These are phyloP conservation scores for Dactylellina cionopaga DNA, from an alignment of 2,329 filamentous ascomycete genomes.

Conservation along the genomic window DNA sequence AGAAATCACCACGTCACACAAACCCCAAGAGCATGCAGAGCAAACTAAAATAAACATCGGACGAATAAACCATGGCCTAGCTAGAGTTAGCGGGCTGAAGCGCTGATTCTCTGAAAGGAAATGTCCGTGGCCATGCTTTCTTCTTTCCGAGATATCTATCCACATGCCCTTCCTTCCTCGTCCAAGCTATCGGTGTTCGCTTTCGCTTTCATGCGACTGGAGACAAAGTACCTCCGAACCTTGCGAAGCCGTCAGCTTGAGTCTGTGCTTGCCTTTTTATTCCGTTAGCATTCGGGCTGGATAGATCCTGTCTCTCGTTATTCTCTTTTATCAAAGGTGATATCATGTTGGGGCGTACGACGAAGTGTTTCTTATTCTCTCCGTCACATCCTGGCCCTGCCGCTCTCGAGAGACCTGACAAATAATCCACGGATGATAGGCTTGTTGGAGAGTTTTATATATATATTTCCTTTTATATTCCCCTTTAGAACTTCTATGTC, in stretches of 20 bases:
- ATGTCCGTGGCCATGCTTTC: conserved; percentile 18
- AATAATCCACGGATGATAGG: conserved; percentile 38
- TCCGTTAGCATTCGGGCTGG: conserved; percentile 45
- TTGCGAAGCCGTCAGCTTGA: conserved; percentile 7
- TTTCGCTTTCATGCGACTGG: conserved; percentile 40
- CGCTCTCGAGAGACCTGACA: neutral
- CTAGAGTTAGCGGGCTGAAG: no score
- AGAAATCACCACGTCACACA: conserved; percentile 52
- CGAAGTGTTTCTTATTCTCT: conserved; percentile 27
- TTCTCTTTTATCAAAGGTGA: conserved; percentile 36
- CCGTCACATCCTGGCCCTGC: conserved; percentile 19
- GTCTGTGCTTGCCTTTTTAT: conserved; percentile 16
- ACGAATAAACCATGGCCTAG: conserved; percentile 44
- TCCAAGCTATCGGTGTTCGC: conserved; percentile 17
- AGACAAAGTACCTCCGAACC: conserved; percentile 12
- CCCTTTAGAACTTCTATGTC: neutral
- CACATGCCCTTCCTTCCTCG: conserved; percentile 18
- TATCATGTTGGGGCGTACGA: conserved; percentile 36
- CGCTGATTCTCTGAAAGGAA: conserved; percentile 10
- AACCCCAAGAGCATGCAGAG: conserved; percentile 34
- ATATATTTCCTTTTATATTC: conserved; percentile 3
- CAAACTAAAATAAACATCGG: conserved; percentile 42
- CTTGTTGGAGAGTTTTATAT: no score
- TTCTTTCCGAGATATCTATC: conserved; percentile 29
- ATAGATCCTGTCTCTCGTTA: conserved; percentile 25